phyloP scores from a whole-genome alignment of 169 alveolate genomes.

The Plasmodium ovale region DNA sequence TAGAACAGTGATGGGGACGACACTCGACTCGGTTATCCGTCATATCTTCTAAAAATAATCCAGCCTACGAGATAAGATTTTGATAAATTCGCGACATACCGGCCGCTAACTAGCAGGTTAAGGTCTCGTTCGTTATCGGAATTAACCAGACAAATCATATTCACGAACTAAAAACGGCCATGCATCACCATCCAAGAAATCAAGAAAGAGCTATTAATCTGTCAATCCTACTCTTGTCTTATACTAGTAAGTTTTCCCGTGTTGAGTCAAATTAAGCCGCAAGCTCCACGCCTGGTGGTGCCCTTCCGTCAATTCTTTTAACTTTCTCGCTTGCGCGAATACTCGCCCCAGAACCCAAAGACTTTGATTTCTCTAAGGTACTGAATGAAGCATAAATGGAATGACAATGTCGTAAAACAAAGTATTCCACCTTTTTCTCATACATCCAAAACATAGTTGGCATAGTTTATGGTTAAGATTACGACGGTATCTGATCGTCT shows the following conservation, averaged over 20 bases:
- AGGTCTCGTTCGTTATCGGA: conserved; percentile 95
- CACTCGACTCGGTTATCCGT: too few species aligned
- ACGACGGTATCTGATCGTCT: conserved; percentile 95
- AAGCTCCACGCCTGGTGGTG: conserved; percentile 95
- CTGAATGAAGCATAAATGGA: conserved; percentile 88
- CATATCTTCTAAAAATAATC: too few species aligned
- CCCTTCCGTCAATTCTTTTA: conserved; percentile 94
- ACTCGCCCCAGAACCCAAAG: conserved; percentile 96
- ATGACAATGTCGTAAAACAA: too few species aligned
- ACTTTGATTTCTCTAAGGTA: conserved; percentile 93
- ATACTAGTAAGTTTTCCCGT: conserved; percentile 93
- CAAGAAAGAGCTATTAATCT: conserved; percentile 92
- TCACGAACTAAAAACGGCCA: conserved; percentile 94
- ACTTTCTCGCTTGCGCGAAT: conserved; percentile 97
- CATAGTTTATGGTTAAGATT: conserved; percentile 93
- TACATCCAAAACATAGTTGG: conserved; percentile 87
- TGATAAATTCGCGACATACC: too few species aligned
- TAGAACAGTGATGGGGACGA: conserved; percentile 16
- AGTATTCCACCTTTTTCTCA: conserved; percentile 86
- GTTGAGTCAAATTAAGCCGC: conserved; percentile 95
- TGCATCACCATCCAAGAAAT: conserved; percentile 93
- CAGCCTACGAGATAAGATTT: too few species aligned
- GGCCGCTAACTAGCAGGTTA: conserved; percentile 92
- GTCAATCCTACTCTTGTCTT: conserved; percentile 92
- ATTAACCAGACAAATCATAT: conserved; percentile 83